These are phyloP conservation scores for Elaeis oleifera DNA, from an alignment of 202 grass and related monocot species.

Conservation along the genomic window DNA sequence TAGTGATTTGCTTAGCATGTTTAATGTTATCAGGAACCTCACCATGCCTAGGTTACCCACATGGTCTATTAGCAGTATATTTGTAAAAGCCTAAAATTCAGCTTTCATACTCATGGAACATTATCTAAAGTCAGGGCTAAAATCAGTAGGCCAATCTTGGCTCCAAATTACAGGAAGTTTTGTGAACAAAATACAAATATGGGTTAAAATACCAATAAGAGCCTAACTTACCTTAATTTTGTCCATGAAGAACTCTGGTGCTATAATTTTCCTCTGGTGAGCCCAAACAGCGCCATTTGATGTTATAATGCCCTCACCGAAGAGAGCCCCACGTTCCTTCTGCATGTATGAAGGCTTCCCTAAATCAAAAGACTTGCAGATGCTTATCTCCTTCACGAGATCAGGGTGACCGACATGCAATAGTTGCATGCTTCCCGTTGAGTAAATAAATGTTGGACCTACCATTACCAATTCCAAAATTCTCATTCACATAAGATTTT, in stretches of 20 bases:
- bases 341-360: slow-evolving; percentile 44
- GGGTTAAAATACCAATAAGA: neutral
- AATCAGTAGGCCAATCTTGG: too few species aligned
- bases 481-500: neutral
- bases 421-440: slow-evolving; percentile 49
- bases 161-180: too few species aligned
- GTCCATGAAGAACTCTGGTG: slow-evolving; percentile 64
- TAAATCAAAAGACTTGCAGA: slow-evolving; percentile 51
- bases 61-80: too few species aligned
- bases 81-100: too few species aligned
- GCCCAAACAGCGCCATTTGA: slow-evolving; percentile 52
- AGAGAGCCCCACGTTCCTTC: slow-evolving; percentile 44
- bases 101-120: too few species aligned
- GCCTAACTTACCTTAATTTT: slow-evolving; percentile 55
- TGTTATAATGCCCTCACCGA: slow-evolving; percentile 53
- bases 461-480: slow-evolving; percentile 13
- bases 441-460: slow-evolving; percentile 58
- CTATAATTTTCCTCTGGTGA: slow-evolving; percentile 59
- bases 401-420: slow-evolving; percentile 42
- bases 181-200: too few species aligned
- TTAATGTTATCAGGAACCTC: too few species aligned
- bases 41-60: too few species aligned
- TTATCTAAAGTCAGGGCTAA: too few species aligned
- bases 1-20: too few species aligned
- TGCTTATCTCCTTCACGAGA: slow-evolving; percentile 47